Evolutionary conservation across 2,329 filamentous ascomycete species (phyloP), one percentile per base, ranked within the genome.

Genomic region (Alternaria sp.): DNA sequence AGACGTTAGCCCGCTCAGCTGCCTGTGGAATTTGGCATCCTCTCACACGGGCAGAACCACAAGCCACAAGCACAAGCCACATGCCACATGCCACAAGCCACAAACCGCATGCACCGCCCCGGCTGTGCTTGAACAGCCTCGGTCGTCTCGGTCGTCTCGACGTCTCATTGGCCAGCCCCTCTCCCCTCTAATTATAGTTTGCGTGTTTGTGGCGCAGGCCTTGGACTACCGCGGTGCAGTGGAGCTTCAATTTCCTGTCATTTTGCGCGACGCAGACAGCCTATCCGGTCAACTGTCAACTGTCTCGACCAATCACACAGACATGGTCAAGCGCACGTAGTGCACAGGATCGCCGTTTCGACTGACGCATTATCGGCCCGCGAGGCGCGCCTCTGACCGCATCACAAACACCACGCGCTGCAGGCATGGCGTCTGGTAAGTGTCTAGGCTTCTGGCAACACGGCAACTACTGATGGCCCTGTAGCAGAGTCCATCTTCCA

Each of bases 401-500:
- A 34, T 13, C 39, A 34, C 31, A 8, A 42, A 34, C 53, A 54
- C 52, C 49, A 40, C 51, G 54, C 54, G 44, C 52, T 10, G 23
- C 56, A 63, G 60, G 36, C 61, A 70, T 70, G 68, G 57, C 65
- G 60, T 65, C 65, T 52, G 61, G 65, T 65, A 53, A 55, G 55
- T 58, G 26, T 33, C 13, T 28, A n/a, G n/a, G n/a, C 13, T 24
- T 17, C 31, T 26, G 21, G 17, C 26, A 36, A 37, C n/a, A 24
- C 21, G 17, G 24, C 31, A 17, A 3, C 6, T 23, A 31, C 67
- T 65, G 70, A 62, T 71, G 58, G 29, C 39, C 42, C 26, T 36
- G 24, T 59, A 76, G 74, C 69, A 68, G 84, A 87, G 68, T 79
- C 81, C 63, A 76, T 85, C 50, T 80, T 89, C 42, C 81, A 85